Evolutionary conservation across 441 rosid species (phyloP).

Genomic region (Biscutella laevigata): DNA sequence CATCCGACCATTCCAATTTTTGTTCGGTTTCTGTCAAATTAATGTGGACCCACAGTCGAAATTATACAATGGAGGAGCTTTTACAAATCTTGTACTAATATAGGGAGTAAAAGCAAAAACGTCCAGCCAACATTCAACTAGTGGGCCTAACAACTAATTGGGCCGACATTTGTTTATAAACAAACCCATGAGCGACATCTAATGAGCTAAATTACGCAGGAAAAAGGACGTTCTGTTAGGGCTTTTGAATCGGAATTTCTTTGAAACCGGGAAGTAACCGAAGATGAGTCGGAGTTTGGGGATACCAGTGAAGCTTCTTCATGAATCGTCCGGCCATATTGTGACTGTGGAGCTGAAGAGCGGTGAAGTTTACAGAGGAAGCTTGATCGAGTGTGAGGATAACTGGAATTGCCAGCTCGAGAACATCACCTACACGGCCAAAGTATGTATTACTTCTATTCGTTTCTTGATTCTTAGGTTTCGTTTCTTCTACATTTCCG

Average conservation of each 20-base stretch:
- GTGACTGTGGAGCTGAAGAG: conserved; percentile 96
- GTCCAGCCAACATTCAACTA: not conserved
- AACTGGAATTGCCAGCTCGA: conserved; percentile 99
- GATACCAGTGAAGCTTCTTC: conserved; percentile 91
- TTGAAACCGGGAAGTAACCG: not conserved
- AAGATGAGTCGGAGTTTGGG: conserved; percentile 94
- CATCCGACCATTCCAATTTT: no score
- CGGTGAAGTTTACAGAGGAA: conserved; percentile 96
- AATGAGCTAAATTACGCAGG: not conserved
- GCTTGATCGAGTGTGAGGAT: conserved; percentile 96
- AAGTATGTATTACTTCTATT: conserved; percentile 29
- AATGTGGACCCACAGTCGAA: no score
- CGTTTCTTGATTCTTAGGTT: not conserved
- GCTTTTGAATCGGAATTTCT: conserved; percentile 29
- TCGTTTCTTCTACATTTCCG: not conserved
- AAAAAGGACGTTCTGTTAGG: conserved; percentile 43
- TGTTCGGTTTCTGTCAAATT: not conserved
- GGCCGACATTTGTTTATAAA: not conserved
- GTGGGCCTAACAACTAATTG: not conserved
- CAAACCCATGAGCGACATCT: not conserved
- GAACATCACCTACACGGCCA: conserved; percentile 81
- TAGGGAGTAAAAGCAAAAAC: not conserved
- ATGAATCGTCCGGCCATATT: conserved; percentile 89
- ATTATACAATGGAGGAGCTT: no score
- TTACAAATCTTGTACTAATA: not conserved